These are phyloP conservation scores for Xylaria sp. DNA, from an alignment of 2,329 filamentous ascomycete genomes.

Conservation along the genomic window DNA sequence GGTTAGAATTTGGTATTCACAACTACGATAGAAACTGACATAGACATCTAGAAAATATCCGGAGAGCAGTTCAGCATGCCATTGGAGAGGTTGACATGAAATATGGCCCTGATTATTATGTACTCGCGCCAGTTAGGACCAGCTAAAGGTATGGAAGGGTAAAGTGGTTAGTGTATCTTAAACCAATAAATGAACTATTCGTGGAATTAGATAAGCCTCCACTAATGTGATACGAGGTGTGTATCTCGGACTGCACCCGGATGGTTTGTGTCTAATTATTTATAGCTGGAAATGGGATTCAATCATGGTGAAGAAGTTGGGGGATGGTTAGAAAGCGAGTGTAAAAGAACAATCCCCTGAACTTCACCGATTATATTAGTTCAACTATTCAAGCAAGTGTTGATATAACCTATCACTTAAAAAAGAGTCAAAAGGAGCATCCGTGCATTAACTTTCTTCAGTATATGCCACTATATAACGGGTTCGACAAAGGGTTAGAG, in stretches of 20 bases:
- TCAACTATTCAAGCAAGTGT: too few relatives aligned
- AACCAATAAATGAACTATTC: neutral
- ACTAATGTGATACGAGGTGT: neutral
- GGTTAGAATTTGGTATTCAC: too few relatives aligned
- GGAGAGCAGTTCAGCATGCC: neutral
- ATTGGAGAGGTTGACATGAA: slow-evolving; percentile 10
- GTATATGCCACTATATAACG: too few relatives aligned
- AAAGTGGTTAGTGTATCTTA: too few relatives aligned
- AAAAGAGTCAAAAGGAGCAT: too few relatives aligned
- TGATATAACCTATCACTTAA: too few relatives aligned
- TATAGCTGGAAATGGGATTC: neutral
- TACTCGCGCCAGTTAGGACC: slow-evolving; percentile 2
- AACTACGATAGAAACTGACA: neutral
- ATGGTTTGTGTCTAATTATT: neutral
- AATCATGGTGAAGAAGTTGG: neutral
- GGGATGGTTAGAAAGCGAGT: too few relatives aligned
- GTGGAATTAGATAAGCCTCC: neutral
- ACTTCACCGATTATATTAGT: too few relatives aligned
- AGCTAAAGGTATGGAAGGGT: neutral
- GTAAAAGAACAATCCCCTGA: too few relatives aligned
- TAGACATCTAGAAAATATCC: slow-evolving; percentile 4
- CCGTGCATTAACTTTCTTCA: too few relatives aligned
- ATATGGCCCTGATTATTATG: slow-evolving; percentile 3
- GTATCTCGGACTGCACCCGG: too few relatives aligned
- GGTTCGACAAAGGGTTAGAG: too few relatives aligned